phyloP scores from a whole-genome alignment of 2,329 filamentous ascomycete species.

The Trichoderma atroviride region DNA sequence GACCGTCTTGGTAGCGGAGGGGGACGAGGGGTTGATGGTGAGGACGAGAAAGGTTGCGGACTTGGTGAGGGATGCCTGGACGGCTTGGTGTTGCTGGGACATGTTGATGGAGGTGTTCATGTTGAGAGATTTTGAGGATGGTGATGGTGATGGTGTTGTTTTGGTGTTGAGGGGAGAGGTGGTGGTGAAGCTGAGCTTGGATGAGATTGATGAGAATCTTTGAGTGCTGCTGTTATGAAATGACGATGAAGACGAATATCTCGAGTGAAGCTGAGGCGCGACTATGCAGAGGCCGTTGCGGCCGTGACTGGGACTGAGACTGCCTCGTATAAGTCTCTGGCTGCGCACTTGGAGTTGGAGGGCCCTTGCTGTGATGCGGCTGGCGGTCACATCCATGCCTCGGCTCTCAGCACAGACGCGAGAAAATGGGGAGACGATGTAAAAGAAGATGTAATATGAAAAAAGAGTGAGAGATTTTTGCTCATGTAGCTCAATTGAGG shows the following conservation, averaged over 20 bases:
- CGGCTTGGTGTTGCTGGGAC: conserved; percentile 27
- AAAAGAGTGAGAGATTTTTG: not conserved
- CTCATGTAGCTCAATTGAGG: not conserved
- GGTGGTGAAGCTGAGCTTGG: not conserved
- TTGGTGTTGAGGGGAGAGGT: not conserved
- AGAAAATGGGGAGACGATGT: not conserved
- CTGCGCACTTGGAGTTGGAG: not conserved
- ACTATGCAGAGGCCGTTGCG: not conserved
- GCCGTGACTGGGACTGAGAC: not conserved
- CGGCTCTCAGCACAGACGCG: not conserved
- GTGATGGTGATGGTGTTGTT: not conserved
- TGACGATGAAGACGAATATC: not conserved
- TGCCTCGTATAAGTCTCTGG: conserved; percentile 1
- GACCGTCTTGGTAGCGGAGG: conserved; percentile 44
- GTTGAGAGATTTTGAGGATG: not conserved
- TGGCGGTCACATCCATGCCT: conserved; percentile 10
- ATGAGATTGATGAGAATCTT: not conserved
- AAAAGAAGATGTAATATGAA: not conserved
- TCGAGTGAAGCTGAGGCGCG: not conserved
- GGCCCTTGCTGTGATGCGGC: conserved; percentile 1
- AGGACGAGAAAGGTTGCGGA: conserved; percentile 59
- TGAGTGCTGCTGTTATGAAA: not conserved
- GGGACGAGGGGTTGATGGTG: conserved; percentile 38
- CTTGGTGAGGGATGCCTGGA: conserved; percentile 55
- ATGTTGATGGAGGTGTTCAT: not conserved